phyloP scores from a whole-genome alignment of 768 basidiomycete species.

The Rhizopogon vesiculosus region DNA sequence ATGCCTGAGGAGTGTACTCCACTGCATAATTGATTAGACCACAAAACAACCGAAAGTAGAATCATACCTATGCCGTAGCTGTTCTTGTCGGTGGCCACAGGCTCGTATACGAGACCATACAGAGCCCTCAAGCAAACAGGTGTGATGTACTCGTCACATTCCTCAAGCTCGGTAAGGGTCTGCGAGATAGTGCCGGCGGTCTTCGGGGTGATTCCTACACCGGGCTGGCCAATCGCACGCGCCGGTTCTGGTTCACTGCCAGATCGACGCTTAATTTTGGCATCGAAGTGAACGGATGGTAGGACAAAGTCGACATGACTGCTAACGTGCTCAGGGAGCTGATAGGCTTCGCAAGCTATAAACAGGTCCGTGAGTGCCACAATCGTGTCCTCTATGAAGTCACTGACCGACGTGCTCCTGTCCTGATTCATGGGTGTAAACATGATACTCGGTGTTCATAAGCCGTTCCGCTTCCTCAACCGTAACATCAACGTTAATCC shows the following conservation, averaged over 20 bases:
- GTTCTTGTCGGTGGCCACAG: conserved; percentile 21
- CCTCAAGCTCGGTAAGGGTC: conserved; percentile 8
- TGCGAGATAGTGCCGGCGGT: conserved; percentile 8
- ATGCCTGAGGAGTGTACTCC: conserved; percentile 30
- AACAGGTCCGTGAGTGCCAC: background rate
- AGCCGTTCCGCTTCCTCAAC: conserved; percentile 29
- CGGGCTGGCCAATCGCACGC: conserved; percentile 12
- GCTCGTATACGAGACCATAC: conserved; percentile 19
- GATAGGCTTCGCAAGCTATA: conserved; percentile 29
- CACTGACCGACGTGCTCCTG: conserved; percentile 24
- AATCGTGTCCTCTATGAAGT: background rate
- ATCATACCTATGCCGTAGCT: conserved; percentile 30
- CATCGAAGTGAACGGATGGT: conserved; percentile 29
- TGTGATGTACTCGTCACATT: conserved; percentile 25
- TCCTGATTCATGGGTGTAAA: conserved; percentile 26
- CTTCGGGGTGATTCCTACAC: conserved; percentile 12
- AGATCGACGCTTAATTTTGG: conserved; percentile 15
- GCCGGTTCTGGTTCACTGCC: conserved; percentile 3
- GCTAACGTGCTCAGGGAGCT: conserved; percentile 24
- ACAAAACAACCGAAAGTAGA: background rate
- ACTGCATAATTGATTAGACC: conserved; percentile 12
- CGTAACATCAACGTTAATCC: conserved; percentile 24
- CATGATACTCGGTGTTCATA: conserved; percentile 27
- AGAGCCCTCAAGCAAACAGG: conserved; percentile 24
- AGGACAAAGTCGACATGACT: conserved; percentile 31